phyloP scores from a whole-genome alignment of 2,329 filamentous ascomycete species.

The Cercospora janseana region DNA sequence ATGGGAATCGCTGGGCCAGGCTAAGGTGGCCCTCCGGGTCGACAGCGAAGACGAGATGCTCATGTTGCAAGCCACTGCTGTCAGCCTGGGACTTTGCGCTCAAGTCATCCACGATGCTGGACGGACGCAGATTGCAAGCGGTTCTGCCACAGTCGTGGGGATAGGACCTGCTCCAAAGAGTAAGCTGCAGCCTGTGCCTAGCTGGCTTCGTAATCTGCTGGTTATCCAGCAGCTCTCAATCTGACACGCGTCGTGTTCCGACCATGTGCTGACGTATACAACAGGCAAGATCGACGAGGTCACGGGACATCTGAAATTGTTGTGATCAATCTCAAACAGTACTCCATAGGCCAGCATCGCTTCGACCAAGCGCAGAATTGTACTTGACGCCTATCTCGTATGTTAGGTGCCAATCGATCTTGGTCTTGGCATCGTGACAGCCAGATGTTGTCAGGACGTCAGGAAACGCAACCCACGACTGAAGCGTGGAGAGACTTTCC shows the following conservation, averaged over 20 bases:
- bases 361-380: too few relatives aligned
- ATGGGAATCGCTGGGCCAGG: conserved; percentile 74
- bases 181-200: conserved; percentile 1
- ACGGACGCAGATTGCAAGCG: conserved; percentile 90
- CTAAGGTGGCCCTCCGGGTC: conserved; percentile 66
- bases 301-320: conserved; percentile 77
- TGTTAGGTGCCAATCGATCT: too few relatives aligned
- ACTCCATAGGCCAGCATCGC: background rate
- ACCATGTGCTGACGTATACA: background rate
- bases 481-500: too few relatives aligned
- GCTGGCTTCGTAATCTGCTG: too few relatives aligned
- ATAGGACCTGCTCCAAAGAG: conserved; percentile 73
- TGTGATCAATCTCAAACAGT: too few relatives aligned
- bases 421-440: too few relatives aligned
- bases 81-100: conserved; percentile 79
- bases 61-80: conserved; percentile 74
- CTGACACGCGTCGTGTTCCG: too few relatives aligned
- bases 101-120: conserved; percentile 94
- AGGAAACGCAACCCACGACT: too few relatives aligned
- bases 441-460: too few relatives aligned
- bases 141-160: conserved; percentile 88
- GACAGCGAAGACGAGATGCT: conserved; percentile 79
- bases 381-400: too few relatives aligned
- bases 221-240: too few relatives aligned
- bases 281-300: conserved; percentile 70